Evolutionary conservation across 2,329 filamentous ascomycete genomes (phyloP).

Genomic region (Claviceps fusiformis): DNA sequence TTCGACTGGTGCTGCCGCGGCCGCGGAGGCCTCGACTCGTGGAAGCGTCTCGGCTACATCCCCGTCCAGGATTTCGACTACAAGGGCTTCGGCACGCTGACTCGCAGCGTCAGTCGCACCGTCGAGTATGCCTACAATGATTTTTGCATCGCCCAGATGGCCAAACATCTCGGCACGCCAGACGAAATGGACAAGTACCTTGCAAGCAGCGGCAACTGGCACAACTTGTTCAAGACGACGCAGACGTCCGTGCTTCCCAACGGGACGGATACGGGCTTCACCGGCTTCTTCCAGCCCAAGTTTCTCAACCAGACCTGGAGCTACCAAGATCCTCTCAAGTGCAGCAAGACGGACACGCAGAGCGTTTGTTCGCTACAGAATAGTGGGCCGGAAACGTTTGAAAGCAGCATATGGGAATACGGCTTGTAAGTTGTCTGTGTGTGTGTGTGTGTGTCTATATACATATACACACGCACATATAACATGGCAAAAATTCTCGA

Average conservation of each 20-base stretch:
- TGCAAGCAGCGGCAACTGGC: constrained; percentile 49
- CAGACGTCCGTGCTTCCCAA: constrained; percentile 40
- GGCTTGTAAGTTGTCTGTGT: constrained; percentile 37
- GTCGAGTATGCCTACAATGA: constrained; percentile 72
- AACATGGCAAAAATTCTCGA: neutral
- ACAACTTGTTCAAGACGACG: constrained; percentile 48
- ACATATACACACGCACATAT: too few species aligned
- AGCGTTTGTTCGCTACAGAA: constrained; percentile 48
- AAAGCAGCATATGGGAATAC: constrained; percentile 61
- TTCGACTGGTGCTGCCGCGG: constrained; percentile 57
- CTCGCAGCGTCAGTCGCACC: constrained; percentile 56
- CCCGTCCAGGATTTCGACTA: constrained; percentile 55
- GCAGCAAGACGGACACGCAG: constrained; percentile 37
- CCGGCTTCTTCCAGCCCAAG: constrained; percentile 57
- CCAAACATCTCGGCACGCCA: constrained; percentile 38
- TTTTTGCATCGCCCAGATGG: constrained; percentile 53
- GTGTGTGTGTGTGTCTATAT: neutral
- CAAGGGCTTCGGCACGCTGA: constrained; percentile 54
- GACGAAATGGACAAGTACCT: constrained; percentile 47
- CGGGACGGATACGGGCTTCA: constrained; percentile 48
- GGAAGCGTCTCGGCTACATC: constrained; percentile 60
- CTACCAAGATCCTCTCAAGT: constrained; percentile 53
- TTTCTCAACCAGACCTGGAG: constrained; percentile 56
- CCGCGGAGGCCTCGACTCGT: constrained; percentile 55
- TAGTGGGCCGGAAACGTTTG: constrained; percentile 55